Evolutionary conservation across 2,329 filamentous ascomycete genomes (phyloP).

Genomic region (Emmonsiellopsis sp.): DNA sequence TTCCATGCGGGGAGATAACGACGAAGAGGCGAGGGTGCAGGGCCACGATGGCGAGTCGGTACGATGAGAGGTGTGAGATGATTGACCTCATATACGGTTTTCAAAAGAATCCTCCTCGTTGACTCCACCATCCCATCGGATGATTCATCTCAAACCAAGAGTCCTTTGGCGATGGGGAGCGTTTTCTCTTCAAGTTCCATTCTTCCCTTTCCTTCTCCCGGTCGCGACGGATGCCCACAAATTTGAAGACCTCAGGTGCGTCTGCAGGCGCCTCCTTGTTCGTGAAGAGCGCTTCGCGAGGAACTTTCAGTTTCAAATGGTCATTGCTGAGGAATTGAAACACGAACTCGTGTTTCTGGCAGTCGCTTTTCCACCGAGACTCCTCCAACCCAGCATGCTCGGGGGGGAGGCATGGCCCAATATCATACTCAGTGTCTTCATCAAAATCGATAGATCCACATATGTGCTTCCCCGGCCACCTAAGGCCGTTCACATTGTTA

Average conservation of each 20-base stretch:
- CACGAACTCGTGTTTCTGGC: constrained; percentile 2
- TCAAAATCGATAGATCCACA: constrained; percentile 2
- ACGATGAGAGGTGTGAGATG: no score
- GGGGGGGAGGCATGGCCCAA: constrained; percentile 1
- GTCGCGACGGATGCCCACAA: constrained; percentile 3
- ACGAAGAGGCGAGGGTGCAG: no score
- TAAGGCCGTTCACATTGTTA: not conserved
- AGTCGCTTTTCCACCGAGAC: not conserved
- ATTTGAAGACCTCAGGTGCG: constrained; percentile 6
- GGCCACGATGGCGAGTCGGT: no score
- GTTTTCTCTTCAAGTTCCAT: constrained; percentile 6
- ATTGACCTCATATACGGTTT: not conserved
- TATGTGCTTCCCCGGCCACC: not conserved
- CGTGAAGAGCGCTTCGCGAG: constrained; percentile 1
- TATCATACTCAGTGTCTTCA: constrained; percentile 1
- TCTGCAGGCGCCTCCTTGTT: not conserved
- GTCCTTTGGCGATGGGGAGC: constrained; percentile 6
- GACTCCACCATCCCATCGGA: constrained; percentile 6
- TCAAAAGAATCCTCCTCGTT: not conserved
- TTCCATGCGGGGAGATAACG: no score
- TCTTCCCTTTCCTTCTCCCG: constrained; percentile 3
- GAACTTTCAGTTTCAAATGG: constrained; percentile 5
- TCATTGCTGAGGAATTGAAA: constrained; percentile 5
- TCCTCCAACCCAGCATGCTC: constrained; percentile 4
- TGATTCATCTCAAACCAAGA: constrained; percentile 6